A percentile compares a stretch with the other conserved stretches of the same genome.
These are phyloP conservation scores for Penicillium cosmopolitanum DNA, from an alignment of 495 filamentous ascomycete genomes.

Conservation along the genomic window DNA sequence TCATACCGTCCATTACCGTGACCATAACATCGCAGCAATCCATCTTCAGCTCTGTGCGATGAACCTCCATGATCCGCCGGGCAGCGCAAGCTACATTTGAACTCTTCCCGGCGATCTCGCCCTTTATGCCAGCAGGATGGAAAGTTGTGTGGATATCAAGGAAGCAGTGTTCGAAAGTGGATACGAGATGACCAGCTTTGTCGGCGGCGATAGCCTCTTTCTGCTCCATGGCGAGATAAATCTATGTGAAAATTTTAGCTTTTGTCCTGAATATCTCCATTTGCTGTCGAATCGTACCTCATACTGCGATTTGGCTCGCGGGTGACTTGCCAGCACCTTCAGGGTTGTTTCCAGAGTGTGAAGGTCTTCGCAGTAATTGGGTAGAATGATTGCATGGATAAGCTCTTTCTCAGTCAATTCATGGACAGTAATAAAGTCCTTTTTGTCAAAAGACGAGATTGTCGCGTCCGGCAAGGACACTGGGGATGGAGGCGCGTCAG, in stretches of 20 bases:
- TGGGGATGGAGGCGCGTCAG: conserved; percentile 15
- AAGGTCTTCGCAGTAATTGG: conserved; percentile 71
- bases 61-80: conserved; percentile 60
- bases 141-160: conserved; percentile 62
- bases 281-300: conserved; percentile 53
- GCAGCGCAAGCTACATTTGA: conserved; percentile 71
- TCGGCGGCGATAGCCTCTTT: conserved; percentile 55
- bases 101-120: conserved; percentile 68
- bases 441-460: background rate
- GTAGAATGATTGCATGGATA: conserved; percentile 67
- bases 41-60: conserved; percentile 39
- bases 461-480: conserved; percentile 4
- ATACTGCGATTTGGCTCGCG: conserved; percentile 63
- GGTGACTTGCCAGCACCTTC: conserved; percentile 66
- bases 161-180: conserved; percentile 61
- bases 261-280: background rate
- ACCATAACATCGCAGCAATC: conserved; percentile 63
- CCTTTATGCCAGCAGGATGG: conserved; percentile 62
- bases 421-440: background rate
- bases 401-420: conserved; percentile 35
- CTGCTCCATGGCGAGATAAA: conserved; percentile 74
- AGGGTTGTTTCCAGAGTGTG: conserved; percentile 66
- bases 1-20: conserved; percentile 71
- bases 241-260: conserved; percentile 35
- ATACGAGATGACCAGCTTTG: conserved; percentile 58